Base-by-base conservation (phyloP, 2,329 filamentous ascomycete species). In the Verticillium isaacii region DNA sequence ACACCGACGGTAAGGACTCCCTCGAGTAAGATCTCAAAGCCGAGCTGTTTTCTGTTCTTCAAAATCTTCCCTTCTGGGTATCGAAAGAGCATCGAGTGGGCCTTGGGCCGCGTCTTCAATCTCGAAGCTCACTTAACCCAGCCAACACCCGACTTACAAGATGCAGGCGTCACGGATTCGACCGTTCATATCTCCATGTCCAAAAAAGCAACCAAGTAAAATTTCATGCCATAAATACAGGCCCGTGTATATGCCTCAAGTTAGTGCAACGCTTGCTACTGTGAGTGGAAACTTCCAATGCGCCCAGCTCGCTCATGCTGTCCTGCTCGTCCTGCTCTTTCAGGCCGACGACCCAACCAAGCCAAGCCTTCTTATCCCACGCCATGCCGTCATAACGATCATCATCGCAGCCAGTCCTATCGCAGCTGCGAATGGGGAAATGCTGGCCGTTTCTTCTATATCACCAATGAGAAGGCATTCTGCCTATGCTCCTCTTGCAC, bases 401-500 rank as follows among this genome's bases (percentile, higher is more conserved):
- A 14, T 52, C 7, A 23, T 12, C 45, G 9, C 9, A 9, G 19
- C 45, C 45, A 52, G 8, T 14, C 8, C 45, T 45, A 3, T 25
- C 8, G 45, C 3, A 19, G 23, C 11, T 25, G 23, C 45, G 9
- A 29, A 29, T 29, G 29, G 29, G 5, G 1, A 29, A 29, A 29
- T 1, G 2, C 45, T 29, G 19, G 19, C 45, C 9, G 19, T 6
- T 25, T 11, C 19, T 52, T 6, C 19, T 52, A 8, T 25, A 52
- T 52, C 19, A 14, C 19, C 45, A 52, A 29, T 29, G 29, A 52
- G 9, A 19, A 52, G 45, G 54, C 15, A 32, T 19, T n/a, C 37
- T 52, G 69, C 64, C 19, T 73, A 64, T 9, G 74, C 65, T n/a
- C 66, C 73, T 52, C 70, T 71, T 12, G n/a, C 45, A 3, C 19